Base-by-base conservation (phyloP, 345 rosid genomes). In the Citrus australasica region DNA sequence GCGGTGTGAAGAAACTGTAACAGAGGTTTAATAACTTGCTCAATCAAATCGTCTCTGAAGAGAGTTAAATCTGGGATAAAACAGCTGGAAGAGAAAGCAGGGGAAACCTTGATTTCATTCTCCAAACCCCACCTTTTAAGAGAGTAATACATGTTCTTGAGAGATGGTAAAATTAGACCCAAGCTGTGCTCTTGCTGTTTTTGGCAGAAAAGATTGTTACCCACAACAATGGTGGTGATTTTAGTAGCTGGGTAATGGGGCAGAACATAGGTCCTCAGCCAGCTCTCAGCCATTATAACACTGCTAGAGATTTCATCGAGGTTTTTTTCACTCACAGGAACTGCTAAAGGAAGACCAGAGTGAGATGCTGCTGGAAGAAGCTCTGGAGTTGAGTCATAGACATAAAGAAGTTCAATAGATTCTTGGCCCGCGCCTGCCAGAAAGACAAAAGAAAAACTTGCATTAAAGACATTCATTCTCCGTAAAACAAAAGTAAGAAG, bases 41-140 rank as follows among this genome's bases (percentile, higher is more conserved):
- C 84, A 46, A 17, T 68, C 6, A 83, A 19, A 69, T 67, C 82
- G n/a, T 80, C 84, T 51, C 61, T 28, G 21, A 38, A 75, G 22
- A 76, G 38, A 27, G 60, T 69, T 30, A 81, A 82, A 32, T 80
- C 37, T 66, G 78, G 61, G 65, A 56, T 21, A 27, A 88, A 82
- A 81, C 92, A 90, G 21, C 48, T 30, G 40, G 86, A 81, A 69
- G 89, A 73, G 83, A 93, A 85, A 72, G 84, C 87, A 75, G 81
- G 79, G 21, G 98, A 90, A 70, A 89, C 87, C 77, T 89, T 89
- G 87, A 92, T 88, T 24, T 87, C 88, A 63, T 69, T 85, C 79
- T 92, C 87, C 38, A 93, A 85, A 82, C 94, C 94, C 98, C 98
- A 93, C 81, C 94, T 85, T 4, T 79, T 83, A 4, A 93, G 90